phyloP scores from a whole-genome alignment of 306 rosid species.

The Glycyrrhiza uralensis region DNA sequence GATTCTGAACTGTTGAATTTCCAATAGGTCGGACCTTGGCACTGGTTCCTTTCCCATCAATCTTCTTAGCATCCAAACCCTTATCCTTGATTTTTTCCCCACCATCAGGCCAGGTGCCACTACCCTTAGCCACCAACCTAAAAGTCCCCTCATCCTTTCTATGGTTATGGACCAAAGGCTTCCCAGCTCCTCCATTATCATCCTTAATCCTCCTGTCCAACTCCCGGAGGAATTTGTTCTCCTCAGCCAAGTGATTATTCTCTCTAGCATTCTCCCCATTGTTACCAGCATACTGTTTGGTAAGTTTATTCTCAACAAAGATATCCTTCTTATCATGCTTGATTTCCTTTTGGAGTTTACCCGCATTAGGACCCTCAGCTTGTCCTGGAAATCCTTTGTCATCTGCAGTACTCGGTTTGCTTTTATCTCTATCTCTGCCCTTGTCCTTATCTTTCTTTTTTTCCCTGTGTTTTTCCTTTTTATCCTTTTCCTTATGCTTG shows the following conservation, averaged over 20 bases:
- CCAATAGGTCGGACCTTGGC: conserved; percentile 40
- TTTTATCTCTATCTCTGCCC: conserved; percentile 49
- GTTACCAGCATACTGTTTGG: conserved; percentile 44
- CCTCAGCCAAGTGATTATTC: conserved; percentile 47
- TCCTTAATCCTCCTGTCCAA: conserved; percentile 62
- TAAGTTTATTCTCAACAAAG: conserved; percentile 43
- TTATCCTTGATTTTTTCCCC: conserved; percentile 51
- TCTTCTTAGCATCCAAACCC: conserved; percentile 44
- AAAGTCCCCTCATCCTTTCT: conserved; percentile 58
- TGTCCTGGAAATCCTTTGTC: conserved; percentile 53
- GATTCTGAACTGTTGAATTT: conserved; percentile 43
- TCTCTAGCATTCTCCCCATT: conserved; percentile 58
- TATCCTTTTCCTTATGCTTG: conserved; percentile 68
- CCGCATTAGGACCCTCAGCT: conserved; percentile 37
- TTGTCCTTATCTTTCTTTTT: conserved; percentile 55
- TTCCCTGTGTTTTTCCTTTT: conserved; percentile 67
- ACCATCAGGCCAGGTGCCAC: conserved; percentile 35
- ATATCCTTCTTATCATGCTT: conserved; percentile 38
- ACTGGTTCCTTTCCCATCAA: conserved; percentile 45
- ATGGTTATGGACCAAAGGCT: conserved; percentile 48
- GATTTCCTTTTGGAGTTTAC: conserved; percentile 45
- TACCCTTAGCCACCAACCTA: conserved; percentile 54
- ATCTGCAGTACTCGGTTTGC: conserved; percentile 40
- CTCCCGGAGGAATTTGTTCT: conserved; percentile 53
- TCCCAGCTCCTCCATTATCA: conserved; percentile 45